Evolutionary conservation across 805 yeast genomes (phyloP).

Genomic region (Hanseniaspora pseudoguilliermondii): DNA sequence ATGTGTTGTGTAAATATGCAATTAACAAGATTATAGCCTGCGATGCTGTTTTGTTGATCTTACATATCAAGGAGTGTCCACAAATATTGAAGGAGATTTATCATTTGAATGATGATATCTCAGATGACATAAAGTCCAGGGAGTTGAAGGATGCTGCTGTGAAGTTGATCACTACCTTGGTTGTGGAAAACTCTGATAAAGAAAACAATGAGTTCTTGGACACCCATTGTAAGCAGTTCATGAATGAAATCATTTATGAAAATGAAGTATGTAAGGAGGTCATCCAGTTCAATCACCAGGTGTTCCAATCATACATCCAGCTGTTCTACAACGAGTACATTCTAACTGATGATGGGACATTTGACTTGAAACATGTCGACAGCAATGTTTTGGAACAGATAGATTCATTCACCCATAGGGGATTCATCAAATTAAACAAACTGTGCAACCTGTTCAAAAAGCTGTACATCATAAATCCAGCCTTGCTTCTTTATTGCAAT

Average conservation of each 20-base stretch:
- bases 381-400: constrained; percentile 4
- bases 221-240: constrained; percentile 1
- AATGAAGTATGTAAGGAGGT: constrained; percentile 6
- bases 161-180: background rate
- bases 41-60: constrained; percentile 8
- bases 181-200: background rate
- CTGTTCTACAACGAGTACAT: constrained; percentile 7
- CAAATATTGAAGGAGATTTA: background rate
- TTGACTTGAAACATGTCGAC: constrained; percentile 1
- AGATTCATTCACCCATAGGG: constrained; percentile 3
- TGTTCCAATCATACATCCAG: constrained; percentile 2
- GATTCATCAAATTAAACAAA: constrained; percentile 3
- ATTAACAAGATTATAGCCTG: constrained; percentile 2
- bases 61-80: background rate
- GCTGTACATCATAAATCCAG: background rate
- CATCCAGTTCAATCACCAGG: background rate
- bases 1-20: background rate
- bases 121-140: background rate
- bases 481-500: constrained; percentile 1
- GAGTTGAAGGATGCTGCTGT: constrained; percentile 3
- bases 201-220: constrained; percentile 4
- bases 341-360: constrained; percentile 8
- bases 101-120: background rate
- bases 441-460: constrained; percentile 5
- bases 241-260: constrained; percentile 9